Conservation (phyloP, 1,284 basidiomycete species). For the Uromyces viciae-fabae region DNA sequence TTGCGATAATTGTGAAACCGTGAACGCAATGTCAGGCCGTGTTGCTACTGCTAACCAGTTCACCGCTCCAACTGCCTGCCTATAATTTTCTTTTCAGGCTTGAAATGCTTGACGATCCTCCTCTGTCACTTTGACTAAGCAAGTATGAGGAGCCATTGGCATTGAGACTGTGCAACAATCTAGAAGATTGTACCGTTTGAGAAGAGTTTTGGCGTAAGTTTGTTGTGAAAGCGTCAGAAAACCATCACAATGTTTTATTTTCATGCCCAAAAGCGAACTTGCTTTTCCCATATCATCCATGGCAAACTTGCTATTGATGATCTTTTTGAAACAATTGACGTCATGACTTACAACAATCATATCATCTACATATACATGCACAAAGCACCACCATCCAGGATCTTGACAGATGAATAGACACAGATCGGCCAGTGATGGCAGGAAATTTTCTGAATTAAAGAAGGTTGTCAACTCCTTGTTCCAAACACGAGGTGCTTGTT, state of each 20-base stretch:
- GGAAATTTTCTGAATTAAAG: neutral
- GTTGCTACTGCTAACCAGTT: too few species aligned
- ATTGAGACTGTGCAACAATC: neutral
- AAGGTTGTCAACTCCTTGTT: neutral
- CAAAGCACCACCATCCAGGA: neutral
- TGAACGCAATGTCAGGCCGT: too few species aligned
- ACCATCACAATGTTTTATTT: neutral
- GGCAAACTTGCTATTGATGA: neutral
- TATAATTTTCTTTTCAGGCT: too few species aligned
- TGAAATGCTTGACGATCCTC: too few species aligned
- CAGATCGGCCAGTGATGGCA: neutral
- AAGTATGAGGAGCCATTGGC: too few species aligned
- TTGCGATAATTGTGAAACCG: too few species aligned
- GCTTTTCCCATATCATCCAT: conserved; percentile 2
- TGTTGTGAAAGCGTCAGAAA: neutral
- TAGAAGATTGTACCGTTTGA: neutral
- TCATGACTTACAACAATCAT: neutral
- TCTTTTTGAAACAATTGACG: neutral
- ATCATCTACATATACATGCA: neutral
- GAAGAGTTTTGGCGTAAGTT: neutral
- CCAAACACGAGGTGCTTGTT: neutral
- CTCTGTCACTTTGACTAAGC: too few species aligned
- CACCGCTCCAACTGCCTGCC: too few species aligned
- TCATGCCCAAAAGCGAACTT: neutral
- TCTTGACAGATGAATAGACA: conserved; percentile 12